Percentiles rank a stretch among this genome's conserved stretches.
Evolutionary conservation across 2,329 filamentous ascomycete genomes (phyloP).

Genomic region (Talaromyces marneffei): DNA sequence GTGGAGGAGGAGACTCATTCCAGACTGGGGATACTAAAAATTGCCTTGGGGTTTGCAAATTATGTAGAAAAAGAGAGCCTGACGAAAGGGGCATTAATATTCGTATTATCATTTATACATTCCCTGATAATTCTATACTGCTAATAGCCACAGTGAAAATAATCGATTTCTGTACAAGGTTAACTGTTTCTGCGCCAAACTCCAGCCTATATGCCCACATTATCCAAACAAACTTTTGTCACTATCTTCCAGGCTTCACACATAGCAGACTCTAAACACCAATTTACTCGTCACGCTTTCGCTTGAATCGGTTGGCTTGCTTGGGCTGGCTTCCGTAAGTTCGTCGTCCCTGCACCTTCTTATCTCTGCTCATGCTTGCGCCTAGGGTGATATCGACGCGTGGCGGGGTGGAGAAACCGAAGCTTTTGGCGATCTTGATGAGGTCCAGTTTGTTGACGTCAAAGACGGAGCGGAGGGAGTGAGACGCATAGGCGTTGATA

Average conservation of each 20-base stretch:
- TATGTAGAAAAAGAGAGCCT: neutral
- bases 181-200: slow-evolving; percentile 7
- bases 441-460: slow-evolving; percentile 77
- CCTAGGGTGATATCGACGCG: slow-evolving; percentile 73
- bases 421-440: slow-evolving; percentile 76
- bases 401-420: slow-evolving; percentile 72
- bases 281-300: slow-evolving; percentile 34
- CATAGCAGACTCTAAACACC: neutral
- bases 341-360: slow-evolving; percentile 60
- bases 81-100: neutral
- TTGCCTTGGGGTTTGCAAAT: neutral
- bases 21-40: neutral
- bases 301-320: slow-evolving; percentile 55
- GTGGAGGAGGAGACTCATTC: neutral
- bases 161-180: neutral
- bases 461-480: slow-evolving; percentile 75
- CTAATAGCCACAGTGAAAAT: neutral
- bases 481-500: slow-evolving; percentile 88
- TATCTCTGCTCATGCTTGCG: slow-evolving; percentile 67
- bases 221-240: slow-evolving; percentile 4
- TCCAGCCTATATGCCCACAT: slow-evolving; percentile 12
- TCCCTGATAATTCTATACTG: neutral
- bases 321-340: slow-evolving; percentile 74
- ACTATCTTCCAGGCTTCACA: neutral
- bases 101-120: neutral